These are phyloP conservation scores for Paraphoma sp. DNA, from an alignment of 2,329 filamentous ascomycete genomes.

Conservation along the genomic window DNA sequence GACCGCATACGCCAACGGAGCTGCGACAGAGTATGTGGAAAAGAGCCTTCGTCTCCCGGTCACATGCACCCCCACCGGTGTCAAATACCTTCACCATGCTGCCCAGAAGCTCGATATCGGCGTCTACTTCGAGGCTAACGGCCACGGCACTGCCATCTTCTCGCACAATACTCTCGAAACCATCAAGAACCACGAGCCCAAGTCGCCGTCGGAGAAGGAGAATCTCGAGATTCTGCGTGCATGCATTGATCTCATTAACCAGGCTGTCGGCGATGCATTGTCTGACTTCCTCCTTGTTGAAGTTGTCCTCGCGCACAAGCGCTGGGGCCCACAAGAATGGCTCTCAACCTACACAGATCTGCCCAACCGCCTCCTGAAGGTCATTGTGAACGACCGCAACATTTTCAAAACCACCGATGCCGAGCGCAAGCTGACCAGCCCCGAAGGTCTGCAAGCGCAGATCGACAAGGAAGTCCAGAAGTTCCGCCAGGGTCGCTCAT, in stretches of 20 bases:
- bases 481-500: constrained; percentile 87
- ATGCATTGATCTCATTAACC: constrained; percentile 92
- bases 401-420: constrained; percentile 92
- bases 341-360: constrained; percentile 90
- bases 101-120: constrained; percentile 93
- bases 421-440: constrained; percentile 83
- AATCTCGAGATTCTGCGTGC: constrained; percentile 85
- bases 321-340: constrained; percentile 91
- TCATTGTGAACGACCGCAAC: constrained; percentile 86
- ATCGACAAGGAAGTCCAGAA: constrained; percentile 90
- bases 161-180: constrained; percentile 80
- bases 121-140: constrained; percentile 98
- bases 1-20: constrained; percentile 96
- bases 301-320: constrained; percentile 93
- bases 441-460: constrained; percentile 78
- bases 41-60: constrained; percentile 88
- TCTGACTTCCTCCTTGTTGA: constrained; percentile 97
- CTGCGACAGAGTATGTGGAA: constrained; percentile 89
- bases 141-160: constrained; percentile 96
- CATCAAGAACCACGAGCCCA: constrained; percentile 80
- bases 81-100: constrained; percentile 98
- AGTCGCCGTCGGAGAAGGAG: constrained; percentile 90
- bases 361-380: constrained; percentile 91
- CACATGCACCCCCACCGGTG: constrained; percentile 91
- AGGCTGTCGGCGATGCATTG: constrained; percentile 94